phyloP scores from a whole-genome alignment of 1,284 basidiomycete genomes.

The Ustilago shanxiensis region DNA sequence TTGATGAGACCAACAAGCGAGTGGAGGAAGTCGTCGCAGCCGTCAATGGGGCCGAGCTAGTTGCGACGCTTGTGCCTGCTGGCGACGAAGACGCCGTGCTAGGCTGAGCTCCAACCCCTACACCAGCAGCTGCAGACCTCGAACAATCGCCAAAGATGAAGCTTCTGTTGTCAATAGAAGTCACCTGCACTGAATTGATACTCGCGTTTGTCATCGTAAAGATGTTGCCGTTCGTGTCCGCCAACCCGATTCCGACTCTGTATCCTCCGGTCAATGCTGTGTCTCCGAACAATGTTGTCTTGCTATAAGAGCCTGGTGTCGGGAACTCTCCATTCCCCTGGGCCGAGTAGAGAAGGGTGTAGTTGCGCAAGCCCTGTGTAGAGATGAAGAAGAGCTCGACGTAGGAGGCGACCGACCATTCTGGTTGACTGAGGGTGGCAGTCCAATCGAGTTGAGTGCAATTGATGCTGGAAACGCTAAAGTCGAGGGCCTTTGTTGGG shows the following conservation, averaged over 20 bases:
- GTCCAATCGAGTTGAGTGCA: slow-evolving; percentile 26
- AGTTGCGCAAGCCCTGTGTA: slow-evolving; percentile 14
- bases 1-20: neutral
- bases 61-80: neutral
- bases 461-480: slow-evolving; percentile 23
- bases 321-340: slow-evolving; percentile 14
- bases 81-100: neutral
- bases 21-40: neutral
- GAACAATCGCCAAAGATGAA: slow-evolving; percentile 20
- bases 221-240: slow-evolving; percentile 18
- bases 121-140: neutral
- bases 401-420: slow-evolving; percentile 29
- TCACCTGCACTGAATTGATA: slow-evolving; percentile 13
- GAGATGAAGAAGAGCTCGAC: slow-evolving; percentile 32
- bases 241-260: slow-evolving; percentile 24
- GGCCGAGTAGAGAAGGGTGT: slow-evolving; percentile 29
- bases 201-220: slow-evolving; percentile 11
- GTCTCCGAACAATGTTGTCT: slow-evolving; percentile 14
- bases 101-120: neutral
- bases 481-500: slow-evolving; percentile 15
- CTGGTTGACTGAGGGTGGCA: slow-evolving; percentile 15
- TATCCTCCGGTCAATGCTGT: slow-evolving; percentile 16
- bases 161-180: slow-evolving; percentile 9
- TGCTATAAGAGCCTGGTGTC: slow-evolving; percentile 11
- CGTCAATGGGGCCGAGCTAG: neutral